Percentiles rank a stretch among this genome's conserved stretches.
These are phyloP conservation scores for Lasiodiplodia theobromae DNA, from an alignment of 2,329 filamentous ascomycete species.

Conservation along the genomic window DNA sequence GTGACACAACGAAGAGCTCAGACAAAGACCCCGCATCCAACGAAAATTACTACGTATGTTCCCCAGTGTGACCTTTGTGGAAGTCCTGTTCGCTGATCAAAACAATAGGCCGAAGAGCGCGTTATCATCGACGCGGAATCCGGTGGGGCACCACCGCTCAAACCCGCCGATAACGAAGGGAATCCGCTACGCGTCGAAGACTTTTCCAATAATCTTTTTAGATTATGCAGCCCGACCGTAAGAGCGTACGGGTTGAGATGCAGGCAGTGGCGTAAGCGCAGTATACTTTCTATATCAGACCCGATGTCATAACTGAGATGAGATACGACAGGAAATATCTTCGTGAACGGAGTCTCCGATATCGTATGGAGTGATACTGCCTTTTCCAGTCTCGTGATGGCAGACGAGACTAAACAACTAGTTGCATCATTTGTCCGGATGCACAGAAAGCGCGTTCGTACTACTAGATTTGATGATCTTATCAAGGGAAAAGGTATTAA, in stretches of 20 bases:
- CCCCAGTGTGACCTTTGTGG: no score
- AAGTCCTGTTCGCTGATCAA: constrained; percentile 10
- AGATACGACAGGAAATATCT: neutral
- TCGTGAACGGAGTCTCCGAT: constrained; percentile 25
- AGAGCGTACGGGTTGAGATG: constrained; percentile 42
- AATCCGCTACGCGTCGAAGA: neutral
- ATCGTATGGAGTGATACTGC: constrained; percentile 42
- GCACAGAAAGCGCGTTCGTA: constrained; percentile 30
- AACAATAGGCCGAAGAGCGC: constrained; percentile 32
- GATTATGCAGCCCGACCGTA: constrained; percentile 38
- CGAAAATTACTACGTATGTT: no score
- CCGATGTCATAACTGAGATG: no score
- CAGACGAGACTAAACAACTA: constrained; percentile 39
- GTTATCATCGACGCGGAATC: constrained; percentile 36
- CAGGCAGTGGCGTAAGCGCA: no score
- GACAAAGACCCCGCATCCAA: no score
- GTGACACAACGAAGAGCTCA: no score
- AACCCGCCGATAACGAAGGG: neutral
- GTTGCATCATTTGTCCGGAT: constrained; percentile 37
- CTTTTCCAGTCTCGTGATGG: constrained; percentile 39
- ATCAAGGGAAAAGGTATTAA: constrained; percentile 43
- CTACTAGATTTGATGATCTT: constrained; percentile 39
- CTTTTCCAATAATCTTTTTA: neutral
- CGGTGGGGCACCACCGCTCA: no score
- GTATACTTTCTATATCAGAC: no score